Evolutionary conservation across 2,329 filamentous ascomycete species (phyloP).

Genomic region (Colletotrichum eleusines): DNA sequence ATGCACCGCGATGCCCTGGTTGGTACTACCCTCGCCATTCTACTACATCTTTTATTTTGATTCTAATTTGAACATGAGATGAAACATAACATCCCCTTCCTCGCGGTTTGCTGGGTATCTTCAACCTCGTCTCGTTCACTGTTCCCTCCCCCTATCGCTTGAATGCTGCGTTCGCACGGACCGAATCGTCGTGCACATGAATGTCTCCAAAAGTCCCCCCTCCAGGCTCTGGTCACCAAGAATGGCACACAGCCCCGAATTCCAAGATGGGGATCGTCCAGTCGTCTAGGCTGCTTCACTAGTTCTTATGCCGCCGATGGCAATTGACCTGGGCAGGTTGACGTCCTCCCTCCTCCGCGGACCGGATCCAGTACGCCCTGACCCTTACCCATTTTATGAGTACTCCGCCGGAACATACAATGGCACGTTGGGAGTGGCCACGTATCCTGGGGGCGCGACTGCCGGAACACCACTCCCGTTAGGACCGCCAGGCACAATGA

Average conservation of each 20-base stretch:
- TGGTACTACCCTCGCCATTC: not conserved
- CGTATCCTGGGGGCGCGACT: conserved; percentile 4
- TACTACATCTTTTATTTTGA: not conserved
- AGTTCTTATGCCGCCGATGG: not conserved
- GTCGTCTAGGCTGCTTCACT: too few relatives aligned
- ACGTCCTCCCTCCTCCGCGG: not conserved
- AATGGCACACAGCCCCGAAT: too few relatives aligned
- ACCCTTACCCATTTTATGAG: conserved; percentile 7
- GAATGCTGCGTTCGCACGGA: not conserved
- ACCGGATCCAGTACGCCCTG: not conserved
- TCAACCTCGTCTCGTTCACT: not conserved
- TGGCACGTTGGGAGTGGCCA: conserved; percentile 28
- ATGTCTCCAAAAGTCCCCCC: too few relatives aligned
- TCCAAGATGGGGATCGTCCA: not conserved
- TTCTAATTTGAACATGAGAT: too few relatives aligned
- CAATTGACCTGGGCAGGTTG: not conserved
- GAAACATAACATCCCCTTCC: not conserved
- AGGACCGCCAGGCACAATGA: conserved; percentile 20
- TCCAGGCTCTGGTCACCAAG: too few relatives aligned
- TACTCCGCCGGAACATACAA: conserved; percentile 38
- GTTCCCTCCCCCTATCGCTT: not conserved
- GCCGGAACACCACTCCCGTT: conserved; percentile 9
- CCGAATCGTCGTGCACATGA: not conserved
- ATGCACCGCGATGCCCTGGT: not conserved
- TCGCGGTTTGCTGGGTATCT: conserved; percentile 16